phyloP scores from a whole-genome alignment of 768 basidiomycete genomes.

The Zangia roseola region DNA sequence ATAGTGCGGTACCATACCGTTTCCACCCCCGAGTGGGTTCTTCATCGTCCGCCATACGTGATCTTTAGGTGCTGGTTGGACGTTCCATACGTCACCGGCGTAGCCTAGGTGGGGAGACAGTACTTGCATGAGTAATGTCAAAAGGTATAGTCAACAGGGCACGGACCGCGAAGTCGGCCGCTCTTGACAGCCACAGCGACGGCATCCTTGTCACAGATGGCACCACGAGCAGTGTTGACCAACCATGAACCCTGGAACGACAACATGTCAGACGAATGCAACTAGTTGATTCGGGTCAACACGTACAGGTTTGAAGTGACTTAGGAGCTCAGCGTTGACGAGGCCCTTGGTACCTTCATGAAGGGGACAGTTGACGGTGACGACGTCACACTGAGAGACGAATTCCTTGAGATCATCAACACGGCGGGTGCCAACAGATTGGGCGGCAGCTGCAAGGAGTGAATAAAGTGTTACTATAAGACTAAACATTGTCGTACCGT shows the following conservation, averaged over 20 bases:
- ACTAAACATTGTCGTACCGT: constrained; percentile 35
- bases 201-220: constrained; percentile 81
- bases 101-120: constrained; percentile 17
- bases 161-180: constrained; percentile 64
- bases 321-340: constrained; percentile 75
- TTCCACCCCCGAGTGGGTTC: constrained; percentile 78
- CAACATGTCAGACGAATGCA: background rate
- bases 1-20: constrained; percentile 87
- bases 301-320: constrained; percentile 64
- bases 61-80: constrained; percentile 81
- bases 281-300: background rate
- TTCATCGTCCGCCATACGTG: constrained; percentile 83
- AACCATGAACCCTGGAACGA: constrained; percentile 74
- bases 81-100: constrained; percentile 74
- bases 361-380: constrained; percentile 82
- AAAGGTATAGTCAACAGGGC: background rate
- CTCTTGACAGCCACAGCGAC: constrained; percentile 71
- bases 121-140: background rate
- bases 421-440: constrained; percentile 64
- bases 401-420: constrained; percentile 73
- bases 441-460: constrained; percentile 49
- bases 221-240: constrained; percentile 90
- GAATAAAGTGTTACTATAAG: background rate
- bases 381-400: constrained; percentile 64
- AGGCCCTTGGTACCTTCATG: constrained; percentile 81